Conservation (phyloP, 305 asterid species). For the Ruellia speciosa region DNA sequence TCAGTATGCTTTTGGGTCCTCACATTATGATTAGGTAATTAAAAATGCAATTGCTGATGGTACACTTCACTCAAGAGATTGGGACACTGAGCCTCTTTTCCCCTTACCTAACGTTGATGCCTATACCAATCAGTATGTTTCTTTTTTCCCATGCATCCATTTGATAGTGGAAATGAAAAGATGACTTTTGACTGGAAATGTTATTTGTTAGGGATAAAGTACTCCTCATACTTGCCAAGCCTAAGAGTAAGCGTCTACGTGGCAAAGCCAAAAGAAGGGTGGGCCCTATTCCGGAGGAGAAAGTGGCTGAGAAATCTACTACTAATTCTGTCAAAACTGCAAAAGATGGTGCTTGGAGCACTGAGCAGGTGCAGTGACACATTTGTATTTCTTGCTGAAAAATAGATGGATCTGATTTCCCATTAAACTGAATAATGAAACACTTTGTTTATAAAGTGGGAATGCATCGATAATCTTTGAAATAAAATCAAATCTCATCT, state of each 20-base stretch:
- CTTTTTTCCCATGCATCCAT: constrained; percentile 20
- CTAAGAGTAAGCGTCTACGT: constrained; percentile 71
- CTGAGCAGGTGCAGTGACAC: constrained; percentile 45
- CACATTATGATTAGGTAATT: constrained; percentile 49
- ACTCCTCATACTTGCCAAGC: no score
- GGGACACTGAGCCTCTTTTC: constrained; percentile 93
- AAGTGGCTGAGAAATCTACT: constrained; percentile 40
- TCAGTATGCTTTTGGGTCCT: no score
- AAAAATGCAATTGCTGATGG: constrained; percentile 80
- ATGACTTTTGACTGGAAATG: constrained; percentile 14
- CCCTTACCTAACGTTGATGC: constrained; percentile 48
- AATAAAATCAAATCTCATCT: no score
- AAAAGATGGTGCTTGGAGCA: constrained; percentile 64
- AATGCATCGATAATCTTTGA: no score
- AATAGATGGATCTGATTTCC: not conserved
- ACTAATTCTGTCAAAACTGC: constrained; percentile 34
- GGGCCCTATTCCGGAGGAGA: constrained; percentile 83
- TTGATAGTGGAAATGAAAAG: constrained; percentile 12
- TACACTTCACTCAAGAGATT: constrained; percentile 59
- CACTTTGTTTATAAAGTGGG: no score
- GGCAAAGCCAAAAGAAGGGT: constrained; percentile 92
- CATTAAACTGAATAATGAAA: no score
- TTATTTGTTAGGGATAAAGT: constrained; percentile 38
- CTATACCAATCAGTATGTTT: constrained; percentile 53
- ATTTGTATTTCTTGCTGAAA: constrained; percentile 9